Base-by-base conservation (phyloP, 352 stramenopile species). In the Phytophthora brassicae region DNA sequence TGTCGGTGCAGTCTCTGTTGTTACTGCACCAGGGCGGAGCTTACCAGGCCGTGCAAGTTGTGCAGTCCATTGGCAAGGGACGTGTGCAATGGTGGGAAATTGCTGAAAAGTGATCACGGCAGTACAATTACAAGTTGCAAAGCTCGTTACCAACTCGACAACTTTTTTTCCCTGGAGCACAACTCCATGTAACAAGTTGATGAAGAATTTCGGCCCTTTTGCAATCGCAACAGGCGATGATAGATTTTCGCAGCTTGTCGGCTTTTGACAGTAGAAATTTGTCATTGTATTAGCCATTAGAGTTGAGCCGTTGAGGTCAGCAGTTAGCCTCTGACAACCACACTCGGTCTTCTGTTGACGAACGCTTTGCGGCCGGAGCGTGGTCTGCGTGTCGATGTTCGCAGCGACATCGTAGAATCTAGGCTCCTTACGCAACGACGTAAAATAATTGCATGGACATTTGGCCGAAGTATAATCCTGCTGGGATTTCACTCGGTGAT, bases 371-470 rank as follows among this genome's bases (percentile, higher is more conserved):
- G 7, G 57, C 56, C 2, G 83, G 52, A 56, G 93, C 78, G 59
- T 94, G 83, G 19, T 93, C 79, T 0, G 70, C 80, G 68, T 93
- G 86, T 36, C 86, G 85, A 69, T 94, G 83, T 59, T 94, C 94
- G 68, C 86, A 94, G 28, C 75, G 73, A 46, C 79, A 94, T 56
- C 83, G 78, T 44, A 92, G 64, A 44, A 95, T 84, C 84, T 82
- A 93, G 42, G 83, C 79, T 5, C 84, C 83, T 49, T 93, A 81
- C 1, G 84, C 79, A 19, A 93, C 84, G n/a, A 94, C 68, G 66
- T 91, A 93, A 44, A 87, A 89, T 61, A 93, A 92, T 57, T 59
- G 46, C 84, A 95, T 6, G 54, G 29, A 55, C 84, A 92, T 36
- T 78, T 87, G 51, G 64, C 24, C 4, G 67, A 73, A 6, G 78